phyloP scores from a whole-genome alignment of 1,284 basidiomycete species.

The Uromyces viciae-fabae region DNA sequence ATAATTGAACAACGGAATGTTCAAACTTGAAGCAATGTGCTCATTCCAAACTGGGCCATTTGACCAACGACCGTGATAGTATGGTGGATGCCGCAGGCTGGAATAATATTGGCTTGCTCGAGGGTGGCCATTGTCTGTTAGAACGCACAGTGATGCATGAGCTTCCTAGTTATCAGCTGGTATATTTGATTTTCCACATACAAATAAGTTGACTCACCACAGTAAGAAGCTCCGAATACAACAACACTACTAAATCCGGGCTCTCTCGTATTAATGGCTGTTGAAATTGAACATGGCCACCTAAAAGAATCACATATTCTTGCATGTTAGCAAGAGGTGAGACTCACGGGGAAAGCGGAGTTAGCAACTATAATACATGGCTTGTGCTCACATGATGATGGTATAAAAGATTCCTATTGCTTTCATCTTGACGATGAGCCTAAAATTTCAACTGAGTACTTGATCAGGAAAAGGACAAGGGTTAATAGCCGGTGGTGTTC shows the following conservation, averaged over 20 bases:
- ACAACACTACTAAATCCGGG: conserved; percentile 31
- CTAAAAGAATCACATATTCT: too few relatives aligned
- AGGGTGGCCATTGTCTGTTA: conserved; percentile 24
- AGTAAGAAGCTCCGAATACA: conserved; percentile 43
- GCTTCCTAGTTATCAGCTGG: not conserved
- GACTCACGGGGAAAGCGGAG: too few relatives aligned
- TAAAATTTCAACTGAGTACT: too few relatives aligned
- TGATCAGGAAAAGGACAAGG: too few relatives aligned
- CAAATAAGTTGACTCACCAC: conserved; percentile 18
- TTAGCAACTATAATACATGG: too few relatives aligned
- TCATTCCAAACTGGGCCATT: conserved; percentile 44
- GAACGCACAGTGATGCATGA: not conserved
- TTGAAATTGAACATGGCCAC: too few relatives aligned
- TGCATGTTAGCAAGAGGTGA: too few relatives aligned
- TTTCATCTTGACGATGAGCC: too few relatives aligned
- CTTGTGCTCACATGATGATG: too few relatives aligned
- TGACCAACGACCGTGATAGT: conserved; percentile 42
- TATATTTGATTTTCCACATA: not conserved
- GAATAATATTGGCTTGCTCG: not conserved
- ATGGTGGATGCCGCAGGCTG: conserved; percentile 17
- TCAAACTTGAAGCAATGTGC: conserved; percentile 21
- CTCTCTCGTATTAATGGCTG: not conserved
- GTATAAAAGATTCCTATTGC: too few relatives aligned
- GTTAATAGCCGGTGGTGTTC: too few relatives aligned
- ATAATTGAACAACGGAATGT: conserved; percentile 29